Evolutionary conservation across 169 alveolate genomes (phyloP).

Genomic region (Plasmodium berghei): DNA sequence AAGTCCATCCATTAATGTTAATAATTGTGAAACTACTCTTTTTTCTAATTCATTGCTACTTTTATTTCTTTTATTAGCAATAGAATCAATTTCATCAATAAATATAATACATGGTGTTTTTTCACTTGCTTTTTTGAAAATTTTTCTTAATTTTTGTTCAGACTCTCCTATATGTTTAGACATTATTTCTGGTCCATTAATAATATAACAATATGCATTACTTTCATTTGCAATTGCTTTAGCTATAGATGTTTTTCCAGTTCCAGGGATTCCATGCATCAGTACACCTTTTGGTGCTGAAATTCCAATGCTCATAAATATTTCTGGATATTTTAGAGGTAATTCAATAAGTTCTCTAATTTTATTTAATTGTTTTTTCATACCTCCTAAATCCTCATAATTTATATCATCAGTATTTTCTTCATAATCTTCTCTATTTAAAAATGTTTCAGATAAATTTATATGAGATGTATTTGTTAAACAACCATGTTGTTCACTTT

Average conservation of each 20-base stretch:
- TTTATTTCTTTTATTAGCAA: slow-evolving; percentile 91
- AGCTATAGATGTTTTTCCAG: slow-evolving; percentile 89
- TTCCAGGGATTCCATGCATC: slow-evolving; percentile 90
- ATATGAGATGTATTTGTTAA: slow-evolving; percentile 68
- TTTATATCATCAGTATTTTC: slow-evolving; percentile 82
- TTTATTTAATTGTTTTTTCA: slow-evolving; percentile 84
- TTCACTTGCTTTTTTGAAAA: slow-evolving; percentile 86
- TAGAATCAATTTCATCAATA: slow-evolving; percentile 94
- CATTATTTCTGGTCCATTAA: slow-evolving; percentile 88
- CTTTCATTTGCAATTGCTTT: slow-evolving; percentile 89
- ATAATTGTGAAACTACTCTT: slow-evolving; percentile 88
- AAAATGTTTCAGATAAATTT: slow-evolving; percentile 74
- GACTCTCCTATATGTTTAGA: slow-evolving; percentile 91
- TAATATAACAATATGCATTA: slow-evolving; percentile 83
- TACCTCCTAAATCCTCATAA: slow-evolving; percentile 87
- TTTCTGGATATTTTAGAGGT: slow-evolving; percentile 87
- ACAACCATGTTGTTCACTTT: slow-evolving; percentile 64
- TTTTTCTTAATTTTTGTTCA: slow-evolving; percentile 88
- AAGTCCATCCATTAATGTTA: slow-evolving; percentile 91
- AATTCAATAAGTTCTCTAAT: slow-evolving; percentile 86
- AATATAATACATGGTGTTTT: slow-evolving; percentile 88
- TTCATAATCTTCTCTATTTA: slow-evolving; percentile 83
- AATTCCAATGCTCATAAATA: slow-evolving; percentile 87
- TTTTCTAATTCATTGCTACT: slow-evolving; percentile 85
- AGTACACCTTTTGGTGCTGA: slow-evolving; percentile 89